phyloP scores from a whole-genome alignment of 257 asterid genomes.

The Przewalskia tangutica region DNA sequence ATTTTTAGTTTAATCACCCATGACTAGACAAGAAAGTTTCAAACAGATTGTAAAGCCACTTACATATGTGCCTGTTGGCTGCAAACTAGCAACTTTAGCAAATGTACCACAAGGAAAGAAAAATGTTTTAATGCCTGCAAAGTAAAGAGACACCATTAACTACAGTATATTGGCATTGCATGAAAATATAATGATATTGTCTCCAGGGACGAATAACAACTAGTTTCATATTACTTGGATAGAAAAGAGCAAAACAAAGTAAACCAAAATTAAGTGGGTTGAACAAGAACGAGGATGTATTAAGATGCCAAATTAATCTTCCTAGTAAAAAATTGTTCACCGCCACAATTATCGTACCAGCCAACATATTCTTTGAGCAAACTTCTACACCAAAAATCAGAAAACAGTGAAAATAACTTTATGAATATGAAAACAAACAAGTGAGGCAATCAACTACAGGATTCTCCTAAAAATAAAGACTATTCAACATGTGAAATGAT shows the following conservation, averaged over 20 bases:
- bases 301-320: neutral
- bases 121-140: slow-evolving; percentile 70
- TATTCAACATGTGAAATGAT: neutral
- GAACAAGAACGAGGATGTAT: neutral
- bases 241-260: neutral
- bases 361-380: neutral
- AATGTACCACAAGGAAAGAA: slow-evolving; percentile 76
- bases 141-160: neutral
- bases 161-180: neutral
- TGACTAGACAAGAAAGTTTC: neutral
- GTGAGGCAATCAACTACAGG: neutral
- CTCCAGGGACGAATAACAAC: neutral
- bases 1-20: neutral
- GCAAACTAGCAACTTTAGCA: slow-evolving; percentile 72
- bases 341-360: neutral
- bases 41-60: slow-evolving; percentile 22
- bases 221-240: neutral
- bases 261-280: neutral
- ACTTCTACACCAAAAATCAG: neutral
- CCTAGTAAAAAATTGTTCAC: neutral
- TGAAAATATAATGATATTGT: neutral
- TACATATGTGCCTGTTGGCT: slow-evolving; percentile 54
- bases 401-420: neutral
- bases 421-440: neutral
- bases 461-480: neutral